Evolutionary conservation across 306 rosid species (phyloP), one percentile per base, ranked within the genome.

Genomic region (Pyrus pyrifolia): DNA sequence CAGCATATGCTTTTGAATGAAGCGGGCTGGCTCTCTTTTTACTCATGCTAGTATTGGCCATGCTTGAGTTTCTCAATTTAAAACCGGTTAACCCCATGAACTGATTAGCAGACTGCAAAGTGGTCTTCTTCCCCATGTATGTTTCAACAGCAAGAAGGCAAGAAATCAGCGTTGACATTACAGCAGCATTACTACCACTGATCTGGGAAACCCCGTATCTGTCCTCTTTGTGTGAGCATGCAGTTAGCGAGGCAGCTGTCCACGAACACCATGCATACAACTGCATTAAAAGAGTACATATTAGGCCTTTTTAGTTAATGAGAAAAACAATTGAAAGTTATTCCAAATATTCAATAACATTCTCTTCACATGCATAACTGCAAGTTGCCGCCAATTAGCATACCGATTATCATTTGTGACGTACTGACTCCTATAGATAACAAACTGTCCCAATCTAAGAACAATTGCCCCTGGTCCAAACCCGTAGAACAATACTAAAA

Each of bases 121-220:
- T 88, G 79, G 93, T 92, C 84, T 86, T 96, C 90, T 92, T 96
- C 79, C 98, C 99, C 98, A 89, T 90, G 86, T 83, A 86, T 44
- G 86, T 79, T 81, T 95, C 99, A 72, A 92, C 86, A 57, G 97
- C 97, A 78, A 90, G 97, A 75, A 95, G 96, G 74, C 97, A 90
- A 67, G 99, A 92, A 75, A 90, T 63, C 79, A 95, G 85, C 1
- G 96, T 88, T 9, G 97, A 89, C 67, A 88, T 76, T 49, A 86
- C 98, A 2, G 90, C 81, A 17, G 97, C 96, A 51, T 95, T 95
- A 71, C 96, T 90, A 59, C 98, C 97, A 0, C 96, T 89, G 72
- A 92, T 94, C 85, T 95, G 97, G 71, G 97, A 97, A 69, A 86
- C 93, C 44, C 98, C 98, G 9, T 68, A 95, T 75, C 89, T 85